Evolutionary conservation across 371 early-diverging fungal genomes (phyloP).

Genomic region (Zychaea mexicana): DNA sequence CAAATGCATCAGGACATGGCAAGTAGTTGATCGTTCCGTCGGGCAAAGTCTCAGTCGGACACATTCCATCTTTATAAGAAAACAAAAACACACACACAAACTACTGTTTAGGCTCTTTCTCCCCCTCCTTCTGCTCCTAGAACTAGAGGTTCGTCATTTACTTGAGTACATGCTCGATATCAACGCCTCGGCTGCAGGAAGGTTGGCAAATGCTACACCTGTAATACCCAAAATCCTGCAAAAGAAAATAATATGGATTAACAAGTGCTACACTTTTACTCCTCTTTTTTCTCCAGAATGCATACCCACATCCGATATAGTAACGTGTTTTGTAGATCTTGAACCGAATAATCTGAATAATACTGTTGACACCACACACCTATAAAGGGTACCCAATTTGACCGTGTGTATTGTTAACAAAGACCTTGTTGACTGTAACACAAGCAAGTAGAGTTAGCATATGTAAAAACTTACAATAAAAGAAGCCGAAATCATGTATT

Average conservation of each 20-base stretch:
- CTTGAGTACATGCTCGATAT: conserved; percentile 48
- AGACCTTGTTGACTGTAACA: no score
- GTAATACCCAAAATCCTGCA: conserved; percentile 25
- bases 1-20: conserved; percentile 57
- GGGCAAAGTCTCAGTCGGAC: conserved; percentile 37
- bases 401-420: no score
- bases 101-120: no score
- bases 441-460: no score
- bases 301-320: conserved; percentile 46
- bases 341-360: conserved; percentile 53
- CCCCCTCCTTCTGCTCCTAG: no score
- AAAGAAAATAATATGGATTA: no score
- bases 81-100: no score
- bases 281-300: neutral
- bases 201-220: conserved; percentile 36
- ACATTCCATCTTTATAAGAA: conserved; percentile 26
- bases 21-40: conserved; percentile 44
- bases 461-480: conserved; percentile 32
- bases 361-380: conserved; percentile 12
- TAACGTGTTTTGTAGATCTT: conserved; percentile 43
- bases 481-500: conserved; percentile 52
- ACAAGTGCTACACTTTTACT: no score
- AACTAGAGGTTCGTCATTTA: conserved; percentile 5
- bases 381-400: no score
- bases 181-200: conserved; percentile 34